Percentiles rank a stretch among this genome's conserved stretches.
These are phyloP conservation scores for Zymoseptoria ardabiliae DNA, from an alignment of 2,329 filamentous ascomycete genomes.

Conservation along the genomic window DNA sequence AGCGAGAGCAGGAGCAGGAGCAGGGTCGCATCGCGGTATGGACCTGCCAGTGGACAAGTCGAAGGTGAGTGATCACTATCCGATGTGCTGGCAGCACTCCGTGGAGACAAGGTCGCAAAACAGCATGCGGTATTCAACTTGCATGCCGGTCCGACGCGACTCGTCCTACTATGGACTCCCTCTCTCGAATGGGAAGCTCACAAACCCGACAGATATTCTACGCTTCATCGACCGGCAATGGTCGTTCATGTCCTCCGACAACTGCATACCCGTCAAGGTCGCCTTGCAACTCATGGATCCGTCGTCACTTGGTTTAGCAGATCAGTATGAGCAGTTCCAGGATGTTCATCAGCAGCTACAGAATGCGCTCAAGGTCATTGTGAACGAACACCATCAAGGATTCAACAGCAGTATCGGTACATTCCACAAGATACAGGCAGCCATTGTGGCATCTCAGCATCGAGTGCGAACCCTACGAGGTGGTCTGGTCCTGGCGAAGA, in stretches of 20 bases:
- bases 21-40: conserved; percentile 25
- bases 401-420: conserved; percentile 99
- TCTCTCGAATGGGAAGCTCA: not conserved
- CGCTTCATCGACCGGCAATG: conserved; percentile 82
- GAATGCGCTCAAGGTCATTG: conserved; percentile 83
- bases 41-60: conserved; percentile 36
- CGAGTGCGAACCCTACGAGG: conserved; percentile 76
- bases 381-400: conserved; percentile 97
- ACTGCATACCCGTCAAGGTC: conserved; percentile 88
- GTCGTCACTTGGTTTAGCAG: conserved; percentile 85
- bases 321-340: conserved; percentile 79
- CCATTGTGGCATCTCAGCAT: conserved; percentile 80
- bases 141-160: not conserved
- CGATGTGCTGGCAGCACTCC: not conserved
- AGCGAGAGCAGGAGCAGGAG: conserved; percentile 31
- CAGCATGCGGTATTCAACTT: not conserved
- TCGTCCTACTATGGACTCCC: not conserved
- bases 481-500: conserved; percentile 72
- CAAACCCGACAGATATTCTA: conserved; percentile 49
- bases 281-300: conserved; percentile 91
- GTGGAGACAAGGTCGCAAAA: not conserved
- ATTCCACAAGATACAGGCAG: conserved; percentile 96
- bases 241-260: conserved; percentile 81
- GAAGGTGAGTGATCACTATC: conserved; percentile 29
- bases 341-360: conserved; percentile 83